Evolutionary conservation across 495 filamentous ascomycete genomes (phyloP), one percentile per base, ranked within the genome.

Genomic region (Platismatia glauca): DNA sequence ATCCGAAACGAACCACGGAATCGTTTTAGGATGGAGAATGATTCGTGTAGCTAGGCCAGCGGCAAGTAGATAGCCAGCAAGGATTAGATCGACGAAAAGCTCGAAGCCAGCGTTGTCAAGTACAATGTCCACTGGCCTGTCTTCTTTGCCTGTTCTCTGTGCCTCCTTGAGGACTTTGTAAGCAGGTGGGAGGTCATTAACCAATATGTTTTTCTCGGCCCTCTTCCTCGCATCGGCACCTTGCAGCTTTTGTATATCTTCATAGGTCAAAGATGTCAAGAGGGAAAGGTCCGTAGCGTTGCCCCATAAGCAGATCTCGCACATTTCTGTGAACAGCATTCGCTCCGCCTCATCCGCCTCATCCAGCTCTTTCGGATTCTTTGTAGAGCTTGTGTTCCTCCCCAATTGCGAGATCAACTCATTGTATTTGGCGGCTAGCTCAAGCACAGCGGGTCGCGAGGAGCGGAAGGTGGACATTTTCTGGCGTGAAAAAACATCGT

Each of bases 1-100:
- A 68, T 98, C 94, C 0, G 90, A 96, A 53, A 98, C 94, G 67
- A 97, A 98, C 94, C 94, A 98, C 0, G 94, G 94, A 58, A 97
- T 88, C 39, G 83, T 83, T 74, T 98, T 98, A 7, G 94, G 90
- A 71, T 96, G 91, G 11, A 98, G 82, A n/a, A 96, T 85, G 18
- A 97, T 79, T 8, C 81, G 84, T 0, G 92, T 96, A 1, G 93
- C 94, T 22, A 98, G 79, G 0, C 86, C 88, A 6, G 89, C 75
- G 0, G 87, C 84, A 9, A 98, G 78, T 5, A 98, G 79, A 69
- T 94, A 98, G 4, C 91, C 94, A 7, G 88, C 91, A 4, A 98
- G 79, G 52, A 97, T 86, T 15, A 97, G 78, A 69, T 98, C 94
- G 62, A 96, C 94, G 71, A 88, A 97, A 12, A 98, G 81, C 76